Percentiles rank a stretch among this genome's conserved stretches.
Conservation (phyloP, 2,329 filamentous ascomycete genomes). For the Claviceps spartinae region DNA sequence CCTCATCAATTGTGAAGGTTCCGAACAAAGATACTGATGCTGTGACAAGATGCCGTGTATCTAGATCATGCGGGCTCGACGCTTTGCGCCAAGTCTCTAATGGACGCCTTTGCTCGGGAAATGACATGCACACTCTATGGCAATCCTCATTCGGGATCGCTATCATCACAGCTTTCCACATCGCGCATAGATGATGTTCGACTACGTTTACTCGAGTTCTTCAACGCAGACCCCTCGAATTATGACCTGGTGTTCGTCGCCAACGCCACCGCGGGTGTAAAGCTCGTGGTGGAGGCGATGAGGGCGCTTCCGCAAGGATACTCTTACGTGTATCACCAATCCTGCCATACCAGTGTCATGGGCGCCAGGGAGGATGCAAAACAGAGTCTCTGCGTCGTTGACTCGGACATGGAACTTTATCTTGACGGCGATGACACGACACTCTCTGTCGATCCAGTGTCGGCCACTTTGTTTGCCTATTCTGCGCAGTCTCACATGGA, state of each 20-base stretch:
- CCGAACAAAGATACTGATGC: background rate
- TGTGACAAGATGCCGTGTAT: constrained; percentile 52
- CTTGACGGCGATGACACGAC: constrained; percentile 28
- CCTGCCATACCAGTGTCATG: constrained; percentile 77
- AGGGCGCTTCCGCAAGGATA: constrained; percentile 58
- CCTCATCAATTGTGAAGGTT: background rate
- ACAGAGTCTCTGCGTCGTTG: constrained; percentile 51
- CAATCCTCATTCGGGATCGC: constrained; percentile 81
- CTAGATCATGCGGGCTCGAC: constrained; percentile 96
- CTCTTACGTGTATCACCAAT: constrained; percentile 68
- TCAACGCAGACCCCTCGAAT: constrained; percentile 64
- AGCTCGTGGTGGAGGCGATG: constrained; percentile 70
- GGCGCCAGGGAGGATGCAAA: constrained; percentile 62
- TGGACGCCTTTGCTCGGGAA: constrained; percentile 67
- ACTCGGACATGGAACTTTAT: constrained; percentile 53
- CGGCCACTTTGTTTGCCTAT: constrained; percentile 54
- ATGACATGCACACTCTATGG: constrained; percentile 71
- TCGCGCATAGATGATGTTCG: constrained; percentile 64
- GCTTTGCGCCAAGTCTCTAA: constrained; percentile 62
- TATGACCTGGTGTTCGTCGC: constrained; percentile 87
- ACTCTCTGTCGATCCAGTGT: constrained; percentile 7
- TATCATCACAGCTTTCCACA: constrained; percentile 65
- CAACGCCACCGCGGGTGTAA: constrained; percentile 84
- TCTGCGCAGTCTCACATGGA: constrained; percentile 92
- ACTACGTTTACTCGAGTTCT: constrained; percentile 56